Evolutionary conservation across 2,329 filamentous ascomycete genomes (phyloP).

Genomic region (Talaromyces sp.): DNA sequence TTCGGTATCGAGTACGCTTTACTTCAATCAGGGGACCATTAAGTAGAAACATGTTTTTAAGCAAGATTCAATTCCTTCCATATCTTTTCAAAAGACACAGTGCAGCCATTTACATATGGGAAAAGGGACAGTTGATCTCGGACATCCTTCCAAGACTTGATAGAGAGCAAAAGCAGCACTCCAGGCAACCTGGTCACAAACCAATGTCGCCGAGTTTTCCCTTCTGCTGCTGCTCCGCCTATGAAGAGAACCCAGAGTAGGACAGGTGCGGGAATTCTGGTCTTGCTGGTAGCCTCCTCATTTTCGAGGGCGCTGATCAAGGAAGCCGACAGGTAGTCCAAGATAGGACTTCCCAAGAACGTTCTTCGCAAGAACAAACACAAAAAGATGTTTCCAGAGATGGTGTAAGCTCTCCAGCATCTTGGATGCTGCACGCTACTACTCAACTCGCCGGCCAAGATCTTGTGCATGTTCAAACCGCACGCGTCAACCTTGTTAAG

Average conservation of each 20-base stretch:
- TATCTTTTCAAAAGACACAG: background rate
- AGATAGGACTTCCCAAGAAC: background rate
- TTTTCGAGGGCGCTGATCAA: background rate
- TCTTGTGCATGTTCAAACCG: conserved; percentile 9
- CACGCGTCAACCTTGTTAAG: conserved; percentile 1
- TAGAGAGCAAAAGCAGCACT: background rate
- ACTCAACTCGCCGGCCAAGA: background rate
- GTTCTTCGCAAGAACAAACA: background rate
- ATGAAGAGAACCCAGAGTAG: background rate
- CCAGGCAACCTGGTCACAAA: background rate
- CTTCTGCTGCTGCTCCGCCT: background rate
- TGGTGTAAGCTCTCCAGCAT: background rate
- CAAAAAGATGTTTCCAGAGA: conserved; percentile 1
- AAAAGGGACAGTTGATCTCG: background rate
- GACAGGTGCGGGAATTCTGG: background rate
- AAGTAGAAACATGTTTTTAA: no score
- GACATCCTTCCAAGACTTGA: background rate
- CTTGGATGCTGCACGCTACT: background rate
- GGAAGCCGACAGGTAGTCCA: background rate
- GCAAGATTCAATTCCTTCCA: background rate
- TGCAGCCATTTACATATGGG: background rate
- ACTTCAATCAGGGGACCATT: no score
- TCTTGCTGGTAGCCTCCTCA: background rate
- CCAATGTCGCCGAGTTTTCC: background rate
- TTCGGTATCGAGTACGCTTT: no score